Base-by-base conservation (phyloP, 2,329 filamentous ascomycete genomes). In the Dactylonectria estremocensis region DNA sequence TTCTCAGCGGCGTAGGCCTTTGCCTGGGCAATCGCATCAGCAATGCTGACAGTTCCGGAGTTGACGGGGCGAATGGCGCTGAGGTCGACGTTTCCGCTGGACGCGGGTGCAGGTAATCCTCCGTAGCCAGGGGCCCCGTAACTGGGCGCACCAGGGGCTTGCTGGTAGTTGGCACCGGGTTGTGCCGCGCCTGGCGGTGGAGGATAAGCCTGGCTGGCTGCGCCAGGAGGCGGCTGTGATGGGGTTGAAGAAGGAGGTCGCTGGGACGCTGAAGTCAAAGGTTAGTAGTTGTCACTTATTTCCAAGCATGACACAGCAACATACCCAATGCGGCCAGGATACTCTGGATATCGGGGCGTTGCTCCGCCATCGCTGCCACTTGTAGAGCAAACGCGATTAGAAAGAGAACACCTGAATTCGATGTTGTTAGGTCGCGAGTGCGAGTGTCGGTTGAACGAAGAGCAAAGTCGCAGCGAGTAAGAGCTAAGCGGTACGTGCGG, bases 21-120 rank as follows among this genome's bases (percentile, higher is more conserved):
- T 53, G 94, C 94, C 79, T 95, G 94, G 45, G 94, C 93, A 74
- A 97, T 91, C 55, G 94, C 93, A 79, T 97, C 94, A 66, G 92
- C 89, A 71, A 97, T 91, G 80, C 91, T 95, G 74, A 97, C 91
- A 20, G 92, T 94, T 66, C 94, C 94, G 33, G 93, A 93, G 78
- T 88, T 94, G 62, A 92, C 88, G 5, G 94, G 94, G 76, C 93
- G 92, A 77, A 96, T 93, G 62, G 89, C 87, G 81, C 92, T 95
- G 59, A 97, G 82, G 77, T 97, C 94, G 69, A 97, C 85, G 74
- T 89, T 95, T 57, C 94, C 94, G 66, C 92, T 93, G 63, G 87
- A 88, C 6, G 91, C 89, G 2, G 93, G 93, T 72, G 91, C 90
- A 3, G 92, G 92, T 33, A 92, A 83, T 33, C 81, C 76, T 66